Evolutionary conservation across 176 grass and related monocot genomes (phyloP), one percentile per base, ranked within the genome.

Genomic region (Cocos nucifera): DNA sequence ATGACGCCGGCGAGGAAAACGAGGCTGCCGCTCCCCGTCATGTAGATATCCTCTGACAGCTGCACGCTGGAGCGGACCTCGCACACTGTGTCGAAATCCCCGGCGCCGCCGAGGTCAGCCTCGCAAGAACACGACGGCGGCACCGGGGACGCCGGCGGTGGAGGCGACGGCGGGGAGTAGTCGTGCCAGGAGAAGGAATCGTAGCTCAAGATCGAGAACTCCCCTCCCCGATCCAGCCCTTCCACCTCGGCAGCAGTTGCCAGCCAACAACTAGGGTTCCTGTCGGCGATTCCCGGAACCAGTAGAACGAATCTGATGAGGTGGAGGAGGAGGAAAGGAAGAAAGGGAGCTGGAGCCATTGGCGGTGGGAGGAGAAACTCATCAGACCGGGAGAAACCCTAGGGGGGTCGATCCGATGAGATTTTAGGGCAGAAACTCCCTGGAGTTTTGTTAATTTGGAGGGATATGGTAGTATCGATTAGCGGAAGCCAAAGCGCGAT

Each of bases 101-200:
- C 94, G 53, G 75, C 15, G 48, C 94, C 94, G 7, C 83, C 84
- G 24, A 98, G 73, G 79, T 98, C 88, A 6, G 39, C 52, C 22
- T 71, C 79, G 51, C 94, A 98, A 50, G 82, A 89, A 18, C 76
- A 81, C 70, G 65, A 71, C 19, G 94, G 94, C 32, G 84, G 67
- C 49, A 17, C 64, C 49, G 88, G 94, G 0, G 77, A n/a, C 49
- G 79, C 83, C 0, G 84, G 82, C 24, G 94, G 84, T 4, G 82
- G 88, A n/a, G 94, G 81, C 59, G 94, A 61, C 15, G 94, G 94
- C 10, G 88, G 94, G 15, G 94, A 86, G 79, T 98, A 92, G 69
- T 98, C 94, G 76, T 93, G 94, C 94, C 94, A 98, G 35, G 35
- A 44, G 25, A 73, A 23, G 4, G 59, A 63, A 15, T 73, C 59